A percentile compares a stretch with the other conserved stretches of the same genome.
Conservation (phyloP, 805 yeast genomes). For the Hanseniaspora vineae region DNA sequence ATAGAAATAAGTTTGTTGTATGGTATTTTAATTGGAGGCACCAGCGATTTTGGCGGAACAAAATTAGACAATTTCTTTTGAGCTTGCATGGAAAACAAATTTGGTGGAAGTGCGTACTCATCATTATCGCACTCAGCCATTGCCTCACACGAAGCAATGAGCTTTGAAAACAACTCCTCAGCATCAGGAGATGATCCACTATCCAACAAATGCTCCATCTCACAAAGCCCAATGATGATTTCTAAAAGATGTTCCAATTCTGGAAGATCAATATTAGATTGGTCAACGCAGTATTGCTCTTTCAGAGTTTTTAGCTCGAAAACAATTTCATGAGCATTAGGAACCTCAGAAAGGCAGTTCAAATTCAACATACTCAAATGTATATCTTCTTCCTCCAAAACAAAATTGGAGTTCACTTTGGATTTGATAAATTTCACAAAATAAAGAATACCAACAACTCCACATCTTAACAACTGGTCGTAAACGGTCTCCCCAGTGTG, state of each 20-base stretch:
- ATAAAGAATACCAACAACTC: conserved; percentile 39
- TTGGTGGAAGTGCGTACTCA: conserved; percentile 9
- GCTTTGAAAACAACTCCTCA: too few species aligned
- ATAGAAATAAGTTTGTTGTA: conserved; percentile 18
- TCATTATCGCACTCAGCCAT: too few species aligned
- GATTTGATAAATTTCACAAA: conserved; percentile 35
- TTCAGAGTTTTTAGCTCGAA: conserved; percentile 4
- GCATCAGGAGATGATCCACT: background rate
- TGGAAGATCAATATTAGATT: background rate
- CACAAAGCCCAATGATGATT: conserved; percentile 7
- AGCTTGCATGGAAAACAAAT: conserved; percentile 33
- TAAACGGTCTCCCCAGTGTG: conserved; percentile 23
- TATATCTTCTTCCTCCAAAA: conserved; percentile 67
- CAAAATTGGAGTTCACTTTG: conserved; percentile 35
- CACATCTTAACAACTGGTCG: conserved; percentile 38
- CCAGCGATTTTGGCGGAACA: conserved; percentile 30
- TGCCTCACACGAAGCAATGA: too few species aligned
- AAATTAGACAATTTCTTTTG: conserved; percentile 36
- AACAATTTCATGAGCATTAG: conserved; percentile 10
- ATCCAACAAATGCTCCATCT: background rate
- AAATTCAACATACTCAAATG: conserved; percentile 32
- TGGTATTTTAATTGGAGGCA: conserved; percentile 21
- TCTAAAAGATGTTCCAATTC: conserved; percentile 12
- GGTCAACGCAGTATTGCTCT: background rate
- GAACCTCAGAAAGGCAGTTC: conserved; percentile 4